phyloP scores from a whole-genome alignment of 2,329 filamentous ascomycete species.

The Arthrinium puccinioides region DNA sequence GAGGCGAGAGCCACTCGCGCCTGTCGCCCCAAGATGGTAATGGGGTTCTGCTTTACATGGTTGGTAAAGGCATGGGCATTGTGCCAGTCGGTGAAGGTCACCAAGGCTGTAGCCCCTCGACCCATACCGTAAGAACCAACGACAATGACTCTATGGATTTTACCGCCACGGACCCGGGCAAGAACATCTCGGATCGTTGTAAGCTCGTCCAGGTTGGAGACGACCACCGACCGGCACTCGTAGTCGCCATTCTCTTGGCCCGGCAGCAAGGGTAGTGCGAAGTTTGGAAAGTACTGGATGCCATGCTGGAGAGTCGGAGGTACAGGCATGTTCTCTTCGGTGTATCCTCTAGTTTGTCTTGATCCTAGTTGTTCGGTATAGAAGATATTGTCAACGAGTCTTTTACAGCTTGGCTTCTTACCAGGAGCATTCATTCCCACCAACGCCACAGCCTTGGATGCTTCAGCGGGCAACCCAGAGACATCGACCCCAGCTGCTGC shows the following conservation, averaged over 20 bases:
- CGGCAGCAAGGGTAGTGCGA: neutral
- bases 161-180: constrained; percentile 4
- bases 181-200: constrained; percentile 1
- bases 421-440: too few species aligned
- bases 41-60: neutral
- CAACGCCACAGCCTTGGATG: too few species aligned
- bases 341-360: neutral
- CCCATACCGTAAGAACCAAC: neutral
- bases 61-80: constrained; percentile 1
- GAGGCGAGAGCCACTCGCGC: neutral
- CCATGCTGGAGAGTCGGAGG: constrained; percentile 3
- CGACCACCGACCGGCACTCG: constrained; percentile 3
- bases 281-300: constrained; percentile 1
- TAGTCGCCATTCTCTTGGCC: constrained; percentile 1
- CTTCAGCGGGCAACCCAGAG: too few species aligned
- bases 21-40: neutral
- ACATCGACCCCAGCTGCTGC: too few species aligned
- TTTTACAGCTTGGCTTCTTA: too few species aligned
- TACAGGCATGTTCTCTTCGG: neutral
- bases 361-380: neutral
- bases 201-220: neutral
- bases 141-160: constrained; percentile 1
- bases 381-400: neutral
- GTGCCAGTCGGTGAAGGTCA: constrained; percentile 4
- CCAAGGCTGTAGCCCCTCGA: neutral